phyloP scores from a whole-genome alignment of 202 grass and related monocot species.

The Schoenoplectus triqueter region DNA sequence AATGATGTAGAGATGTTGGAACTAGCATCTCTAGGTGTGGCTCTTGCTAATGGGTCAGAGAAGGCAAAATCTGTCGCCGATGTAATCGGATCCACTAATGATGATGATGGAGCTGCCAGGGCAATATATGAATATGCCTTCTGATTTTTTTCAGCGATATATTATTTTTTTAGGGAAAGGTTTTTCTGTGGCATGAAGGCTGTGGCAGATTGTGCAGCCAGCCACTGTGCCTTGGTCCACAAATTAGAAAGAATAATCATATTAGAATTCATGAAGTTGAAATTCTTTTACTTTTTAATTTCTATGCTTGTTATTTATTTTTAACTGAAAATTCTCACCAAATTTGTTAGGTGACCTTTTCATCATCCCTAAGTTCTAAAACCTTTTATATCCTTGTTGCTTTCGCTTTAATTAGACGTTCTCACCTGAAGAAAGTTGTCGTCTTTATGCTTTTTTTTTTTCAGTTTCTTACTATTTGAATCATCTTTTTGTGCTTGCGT shows the following conservation, averaged over 20 bases:
- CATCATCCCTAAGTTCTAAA: slow-evolving; percentile 5
- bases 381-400: slow-evolving; percentile 7
- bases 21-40: slow-evolving; percentile 79
- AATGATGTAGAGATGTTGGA: slow-evolving; percentile 98
- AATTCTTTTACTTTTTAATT: not conserved
- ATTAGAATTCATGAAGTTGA: not conserved
- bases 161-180: not conserved
- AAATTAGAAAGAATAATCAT: not conserved
- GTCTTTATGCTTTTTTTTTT: not conserved
- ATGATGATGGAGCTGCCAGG: slow-evolving; percentile 85
- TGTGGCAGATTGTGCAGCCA: slow-evolving; percentile 13
- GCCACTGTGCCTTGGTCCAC: slow-evolving; percentile 23
- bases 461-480: no score
- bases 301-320: not conserved
- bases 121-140: slow-evolving; percentile 96
- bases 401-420: slow-evolving; percentile 25
- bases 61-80: slow-evolving; percentile 55
- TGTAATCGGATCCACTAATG: slow-evolving; percentile 72
- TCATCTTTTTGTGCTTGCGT: slow-evolving; percentile 3
- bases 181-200: slow-evolving; percentile 26
- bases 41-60: slow-evolving; percentile 89
- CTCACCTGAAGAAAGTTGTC: slow-evolving; percentile 16
- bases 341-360: slow-evolving; percentile 33
- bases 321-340: slow-evolving; percentile 23
- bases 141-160: slow-evolving; percentile 43